Conservation (phyloP, 148 eudicot species). For the Spergularia bocconei region DNA sequence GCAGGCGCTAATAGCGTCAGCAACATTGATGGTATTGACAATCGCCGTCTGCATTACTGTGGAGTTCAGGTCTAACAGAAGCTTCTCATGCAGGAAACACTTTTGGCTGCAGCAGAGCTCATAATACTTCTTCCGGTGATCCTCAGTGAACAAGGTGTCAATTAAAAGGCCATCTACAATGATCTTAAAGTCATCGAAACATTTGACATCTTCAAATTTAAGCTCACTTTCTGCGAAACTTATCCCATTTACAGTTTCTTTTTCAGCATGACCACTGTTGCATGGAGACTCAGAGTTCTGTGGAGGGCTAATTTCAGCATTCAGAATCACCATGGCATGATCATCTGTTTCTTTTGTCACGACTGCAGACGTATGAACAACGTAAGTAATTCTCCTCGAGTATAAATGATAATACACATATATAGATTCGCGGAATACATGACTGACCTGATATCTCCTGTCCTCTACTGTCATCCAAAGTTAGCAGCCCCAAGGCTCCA, state of each 20-base stretch:
- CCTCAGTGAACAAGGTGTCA: conserved; percentile 36
- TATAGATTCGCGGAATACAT: not conserved
- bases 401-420: not conserved
- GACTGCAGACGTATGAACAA: not conserved
- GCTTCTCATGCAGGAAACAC: conserved; percentile 37
- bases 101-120: conserved; percentile 44
- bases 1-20: conserved; percentile 49
- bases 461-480: conserved; percentile 13
- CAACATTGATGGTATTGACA: conserved; percentile 39
- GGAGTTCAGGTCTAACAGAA: conserved; percentile 30
- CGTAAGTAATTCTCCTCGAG: not conserved
- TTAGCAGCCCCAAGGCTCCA: conserved; percentile 28
- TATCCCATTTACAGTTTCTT: conserved; percentile 22
- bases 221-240: conserved; percentile 14
- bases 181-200: conserved; percentile 35
- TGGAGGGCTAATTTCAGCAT: conserved; percentile 2
- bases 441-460: conserved; percentile 23
- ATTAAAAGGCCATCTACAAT: conserved; percentile 31
- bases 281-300: conserved; percentile 12
- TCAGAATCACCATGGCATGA: not conserved
- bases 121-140: conserved; percentile 39
- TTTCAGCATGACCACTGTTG: conserved; percentile 14
- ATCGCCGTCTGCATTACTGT: conserved; percentile 42
- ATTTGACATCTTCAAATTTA: conserved; percentile 13
- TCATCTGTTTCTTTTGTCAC: not conserved